Evolutionary conservation across 2,329 filamentous ascomycete genomes (phyloP).

Genomic region (Lithohypha guttulata): DNA sequence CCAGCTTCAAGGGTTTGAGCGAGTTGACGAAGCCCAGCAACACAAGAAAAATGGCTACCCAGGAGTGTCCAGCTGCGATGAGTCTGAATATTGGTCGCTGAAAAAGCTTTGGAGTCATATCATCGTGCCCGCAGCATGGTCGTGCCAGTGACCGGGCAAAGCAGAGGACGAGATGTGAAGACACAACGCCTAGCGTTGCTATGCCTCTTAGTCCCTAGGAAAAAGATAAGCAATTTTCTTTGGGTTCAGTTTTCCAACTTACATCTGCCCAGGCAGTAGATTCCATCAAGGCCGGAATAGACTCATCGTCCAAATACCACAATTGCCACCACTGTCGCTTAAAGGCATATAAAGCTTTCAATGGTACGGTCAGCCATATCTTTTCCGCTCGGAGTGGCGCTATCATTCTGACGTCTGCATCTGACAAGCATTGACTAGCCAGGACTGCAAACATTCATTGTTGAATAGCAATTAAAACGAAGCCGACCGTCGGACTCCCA

Average conservation of each 20-base stretch:
- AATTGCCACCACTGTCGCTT: too few relatives aligned
- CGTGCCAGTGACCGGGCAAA: conserved; percentile 43
- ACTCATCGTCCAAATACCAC: neutral
- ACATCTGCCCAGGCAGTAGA: conserved; percentile 24
- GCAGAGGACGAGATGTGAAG: conserved; percentile 43
- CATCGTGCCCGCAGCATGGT: conserved; percentile 30
- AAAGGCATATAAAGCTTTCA: too few relatives aligned
- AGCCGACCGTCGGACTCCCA: too few relatives aligned
- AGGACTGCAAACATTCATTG: too few relatives aligned
- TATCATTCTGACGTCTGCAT: too few relatives aligned
- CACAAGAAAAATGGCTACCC: conserved; percentile 56
- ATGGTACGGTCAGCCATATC: too few relatives aligned
- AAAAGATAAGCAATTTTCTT: neutral
- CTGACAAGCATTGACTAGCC: too few relatives aligned
- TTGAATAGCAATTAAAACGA: too few relatives aligned
- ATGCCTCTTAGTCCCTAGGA: conserved; percentile 45
- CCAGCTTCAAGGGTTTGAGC: conserved; percentile 48
- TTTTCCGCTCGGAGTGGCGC: too few relatives aligned
- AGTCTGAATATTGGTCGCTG: conserved; percentile 51
- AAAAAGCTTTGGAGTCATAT: conserved; percentile 35
- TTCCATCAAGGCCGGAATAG: conserved; percentile 11
- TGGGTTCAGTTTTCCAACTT: conserved; percentile 7
- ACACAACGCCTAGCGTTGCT: conserved; percentile 44
- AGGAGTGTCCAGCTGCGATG: conserved; percentile 50
- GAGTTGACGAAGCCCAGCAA: conserved; percentile 56